Evolutionary conservation across 2,329 filamentous ascomycete genomes (phyloP), one percentile per base, ranked within the genome.

Genomic region (Cercospora berteroae): DNA sequence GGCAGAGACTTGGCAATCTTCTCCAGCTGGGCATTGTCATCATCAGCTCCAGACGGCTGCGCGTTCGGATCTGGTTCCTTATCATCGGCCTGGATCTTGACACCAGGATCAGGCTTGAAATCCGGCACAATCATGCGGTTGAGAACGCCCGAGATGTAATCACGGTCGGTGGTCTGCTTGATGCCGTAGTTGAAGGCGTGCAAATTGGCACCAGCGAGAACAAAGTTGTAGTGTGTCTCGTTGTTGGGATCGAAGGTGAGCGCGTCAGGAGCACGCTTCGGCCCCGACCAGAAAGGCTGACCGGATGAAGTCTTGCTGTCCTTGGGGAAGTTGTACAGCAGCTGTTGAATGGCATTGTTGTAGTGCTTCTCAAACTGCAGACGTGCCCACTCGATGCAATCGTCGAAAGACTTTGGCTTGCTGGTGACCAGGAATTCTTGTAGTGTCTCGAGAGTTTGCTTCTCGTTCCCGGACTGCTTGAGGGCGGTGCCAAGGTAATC

Each of bases 181-280:
- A 99, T 97, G 68, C 92, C 91, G 81, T 97, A 99, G 83, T 99
- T 99, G 86, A 95, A 99, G 0, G 94, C 95, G 75, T 97, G 95
- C 27, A 99, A 86, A 77, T 96, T 95, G 39, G 95, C 93, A 7
- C 89, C 95, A 18, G 95, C 89, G 69, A 96, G 88, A 64, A 99
- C 85, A 78, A 97, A 99, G 42, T 87, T 88, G 77, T 94, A 90
- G 81, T 99, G 95, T 23, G 93, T 95, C 10, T 89, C 84, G 80
- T 97, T 95, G 68, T 89, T 86, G 57, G 89, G 81, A 74, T 97
- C 92, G 73, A 99, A 99, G 79, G 92, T 94, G 77, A 98, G 85
- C 71, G 94, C 87, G 70, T 96, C 93, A 5, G 95, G 95, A 12
- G 95, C 95, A 76, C 95, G 93, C 87, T 99, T 99, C 59, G 95